phyloP scores from a whole-genome alignment of 805 yeast species.

The Starmerella tilneyi region DNA sequence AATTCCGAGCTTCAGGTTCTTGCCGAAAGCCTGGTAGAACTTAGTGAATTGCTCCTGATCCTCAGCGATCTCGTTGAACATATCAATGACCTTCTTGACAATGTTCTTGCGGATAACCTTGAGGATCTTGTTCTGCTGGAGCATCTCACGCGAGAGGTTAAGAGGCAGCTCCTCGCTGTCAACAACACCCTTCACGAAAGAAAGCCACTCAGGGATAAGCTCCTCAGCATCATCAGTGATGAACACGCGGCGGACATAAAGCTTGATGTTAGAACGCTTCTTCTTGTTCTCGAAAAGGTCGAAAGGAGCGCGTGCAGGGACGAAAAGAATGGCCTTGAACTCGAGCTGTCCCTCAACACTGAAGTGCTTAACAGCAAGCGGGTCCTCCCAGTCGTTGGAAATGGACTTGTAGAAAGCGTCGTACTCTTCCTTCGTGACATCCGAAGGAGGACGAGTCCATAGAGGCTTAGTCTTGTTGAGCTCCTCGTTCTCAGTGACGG shows the following conservation, averaged over 20 bases:
- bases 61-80: constrained; percentile 98
- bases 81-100: constrained; percentile 95
- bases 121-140: constrained; percentile 98
- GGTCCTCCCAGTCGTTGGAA: constrained; percentile 99
- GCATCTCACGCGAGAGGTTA: constrained; percentile 98
- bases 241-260: constrained; percentile 98
- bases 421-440: constrained; percentile 95
- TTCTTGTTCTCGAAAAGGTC: constrained; percentile 96
- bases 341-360: constrained; percentile 99
- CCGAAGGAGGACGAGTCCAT: constrained; percentile 99
- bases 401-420: constrained; percentile 98
- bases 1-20: constrained; percentile 96
- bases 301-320: constrained; percentile 99
- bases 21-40: constrained; percentile 94
- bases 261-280: constrained; percentile 98
- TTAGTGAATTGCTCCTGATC: constrained; percentile 97
- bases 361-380: constrained; percentile 98
- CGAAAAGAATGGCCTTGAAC: constrained; percentile 92
- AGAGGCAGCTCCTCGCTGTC: constrained; percentile 99
- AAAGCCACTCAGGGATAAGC: constrained; percentile 97
- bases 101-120: constrained; percentile 99
- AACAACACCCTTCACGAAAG: constrained; percentile 97
- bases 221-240: constrained; percentile 99
- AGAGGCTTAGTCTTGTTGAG: constrained; percentile 97
- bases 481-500: constrained; percentile 93